These are phyloP conservation scores for Lichtheimia hyalospora DNA, from an alignment of 371 early-diverging fungal species.

Conservation along the genomic window DNA sequence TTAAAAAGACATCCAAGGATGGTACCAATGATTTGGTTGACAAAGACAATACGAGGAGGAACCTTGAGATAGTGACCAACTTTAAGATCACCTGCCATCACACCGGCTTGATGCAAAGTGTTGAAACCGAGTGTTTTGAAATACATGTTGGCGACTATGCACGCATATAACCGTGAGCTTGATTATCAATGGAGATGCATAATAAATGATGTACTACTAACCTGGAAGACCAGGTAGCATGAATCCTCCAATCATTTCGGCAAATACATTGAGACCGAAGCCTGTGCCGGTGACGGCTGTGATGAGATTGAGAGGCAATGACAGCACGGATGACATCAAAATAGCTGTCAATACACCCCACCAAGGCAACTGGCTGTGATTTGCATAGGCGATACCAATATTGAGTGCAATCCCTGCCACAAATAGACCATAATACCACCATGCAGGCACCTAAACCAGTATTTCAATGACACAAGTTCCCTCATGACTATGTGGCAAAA, in stretches of 20 bases:
- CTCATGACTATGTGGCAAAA: too few relatives aligned
- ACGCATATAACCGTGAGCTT: not conserved
- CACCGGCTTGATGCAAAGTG: conserved; percentile 54
- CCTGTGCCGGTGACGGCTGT: conserved; percentile 36
- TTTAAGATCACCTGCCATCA: conserved; percentile 62
- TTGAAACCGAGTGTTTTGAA: conserved; percentile 56
- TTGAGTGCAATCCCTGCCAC: conserved; percentile 59
- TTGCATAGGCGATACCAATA: conserved; percentile 60
- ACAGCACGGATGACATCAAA: conserved; percentile 38
- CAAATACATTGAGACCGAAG: conserved; percentile 60
- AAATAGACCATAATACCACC: conserved; percentile 75
- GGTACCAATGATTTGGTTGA: conserved; percentile 64
- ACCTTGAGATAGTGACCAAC: conserved; percentile 79
- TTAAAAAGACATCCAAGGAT: conserved; percentile 57
- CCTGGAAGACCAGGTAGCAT: conserved; percentile 40
- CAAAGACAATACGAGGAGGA: conserved; percentile 64
- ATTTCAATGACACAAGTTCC: conserved; percentile 14
- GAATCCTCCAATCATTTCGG: conserved; percentile 61
- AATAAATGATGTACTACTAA: not conserved
- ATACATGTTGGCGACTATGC: conserved; percentile 56
- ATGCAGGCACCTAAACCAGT: conserved; percentile 59
- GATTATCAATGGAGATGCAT: not conserved
- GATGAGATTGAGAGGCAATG: conserved; percentile 39
- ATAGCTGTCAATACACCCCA: conserved; percentile 75
- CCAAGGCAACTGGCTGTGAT: conserved; percentile 59